These are phyloP conservation scores for Rhizopogon roseolus DNA, from an alignment of 768 basidiomycete species.

Conservation along the genomic window DNA sequence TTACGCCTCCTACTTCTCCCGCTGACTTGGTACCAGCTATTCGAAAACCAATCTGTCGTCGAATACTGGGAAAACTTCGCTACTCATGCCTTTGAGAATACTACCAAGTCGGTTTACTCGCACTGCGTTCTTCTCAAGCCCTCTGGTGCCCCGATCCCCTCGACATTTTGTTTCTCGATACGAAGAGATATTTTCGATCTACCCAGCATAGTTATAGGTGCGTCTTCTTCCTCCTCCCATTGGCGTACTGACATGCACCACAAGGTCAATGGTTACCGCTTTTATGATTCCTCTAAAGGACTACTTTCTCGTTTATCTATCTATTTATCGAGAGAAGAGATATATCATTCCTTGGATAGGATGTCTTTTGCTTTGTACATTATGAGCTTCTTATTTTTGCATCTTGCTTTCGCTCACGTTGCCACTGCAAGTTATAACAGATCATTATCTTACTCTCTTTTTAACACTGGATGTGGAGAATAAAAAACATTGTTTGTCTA, in stretches of 20 bases:
- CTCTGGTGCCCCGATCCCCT: slow-evolving; percentile 76
- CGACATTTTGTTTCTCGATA: slow-evolving; percentile 95
- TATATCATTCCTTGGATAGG: slow-evolving; percentile 3
- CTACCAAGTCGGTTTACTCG: slow-evolving; percentile 91
- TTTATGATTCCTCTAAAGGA: slow-evolving; percentile 35
- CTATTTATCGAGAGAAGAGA: slow-evolving; percentile 7
- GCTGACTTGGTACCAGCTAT: slow-evolving; percentile 48
- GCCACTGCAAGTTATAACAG: not conserved
- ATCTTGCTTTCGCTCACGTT: slow-evolving; percentile 3
- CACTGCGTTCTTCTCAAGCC: slow-evolving; percentile 89
- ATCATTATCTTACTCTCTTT: not conserved
- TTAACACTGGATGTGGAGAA: not conserved
- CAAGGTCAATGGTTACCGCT: slow-evolving; percentile 87
- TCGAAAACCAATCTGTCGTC: slow-evolving; percentile 93
- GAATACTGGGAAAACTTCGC: slow-evolving; percentile 98
- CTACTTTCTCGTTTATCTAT: not conserved
- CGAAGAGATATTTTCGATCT: slow-evolving; percentile 89
- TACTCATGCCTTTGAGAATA: slow-evolving; percentile 95
- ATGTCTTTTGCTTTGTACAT: slow-evolving; percentile 8
- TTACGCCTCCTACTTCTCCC: slow-evolving; percentile 11
- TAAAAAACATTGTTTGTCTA: not conserved
- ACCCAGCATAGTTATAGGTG: slow-evolving; percentile 85
- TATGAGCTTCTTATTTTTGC: slow-evolving; percentile 9
- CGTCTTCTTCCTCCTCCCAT: slow-evolving; percentile 15
- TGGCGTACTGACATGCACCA: slow-evolving; percentile 4